These are phyloP conservation scores for Clonostachys chloroleuca DNA, from an alignment of 2,329 filamentous ascomycete genomes.

Conservation along the genomic window DNA sequence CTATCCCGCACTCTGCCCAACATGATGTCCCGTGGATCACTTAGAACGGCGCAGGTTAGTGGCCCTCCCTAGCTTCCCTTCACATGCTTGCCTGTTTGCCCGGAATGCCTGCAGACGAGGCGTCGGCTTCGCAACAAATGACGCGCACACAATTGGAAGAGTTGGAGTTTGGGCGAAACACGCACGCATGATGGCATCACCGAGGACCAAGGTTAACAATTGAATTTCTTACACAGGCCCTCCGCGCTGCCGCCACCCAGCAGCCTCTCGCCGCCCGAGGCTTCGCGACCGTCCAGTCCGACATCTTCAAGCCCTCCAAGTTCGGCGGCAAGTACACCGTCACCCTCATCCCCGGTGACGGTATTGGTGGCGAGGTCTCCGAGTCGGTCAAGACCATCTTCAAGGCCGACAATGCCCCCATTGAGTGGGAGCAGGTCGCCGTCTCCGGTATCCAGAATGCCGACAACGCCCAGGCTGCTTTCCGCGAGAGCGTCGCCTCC, in stretches of 20 bases:
- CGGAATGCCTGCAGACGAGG: neutral
- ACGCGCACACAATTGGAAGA: neutral
- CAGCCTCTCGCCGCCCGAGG: slow-evolving; percentile 42
- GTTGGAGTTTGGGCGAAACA: too few species aligned
- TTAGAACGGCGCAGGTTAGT: slow-evolving; percentile 54
- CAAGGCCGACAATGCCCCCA: slow-evolving; percentile 98
- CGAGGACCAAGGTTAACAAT: slow-evolving; percentile 12
- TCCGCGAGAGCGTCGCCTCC: slow-evolving; percentile 91
- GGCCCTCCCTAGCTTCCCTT: neutral
- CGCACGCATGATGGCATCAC: neutral
- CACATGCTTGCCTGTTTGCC: neutral
- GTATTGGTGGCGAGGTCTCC: slow-evolving; percentile 96
- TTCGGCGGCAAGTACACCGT: slow-evolving; percentile 99
- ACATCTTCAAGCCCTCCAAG: slow-evolving; percentile 99
- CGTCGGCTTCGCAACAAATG: neutral
- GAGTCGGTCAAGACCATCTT: slow-evolving; percentile 99
- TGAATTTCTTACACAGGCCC: slow-evolving; percentile 32
- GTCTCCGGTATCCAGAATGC: slow-evolving; percentile 86
- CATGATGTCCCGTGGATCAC: slow-evolving; percentile 57
- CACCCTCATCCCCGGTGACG: slow-evolving; percentile 96
- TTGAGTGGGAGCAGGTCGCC: slow-evolving; percentile 98
- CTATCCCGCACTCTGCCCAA: slow-evolving; percentile 1
- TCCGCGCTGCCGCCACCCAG: slow-evolving; percentile 44
- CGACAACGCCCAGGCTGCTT: slow-evolving; percentile 85
- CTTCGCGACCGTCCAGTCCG: slow-evolving; percentile 82